Percentiles rank a stretch among this genome's conserved stretches.
Evolutionary conservation across 352 stramenopile genomes (phyloP).

Genomic region (Pythium phragmiticola): DNA sequence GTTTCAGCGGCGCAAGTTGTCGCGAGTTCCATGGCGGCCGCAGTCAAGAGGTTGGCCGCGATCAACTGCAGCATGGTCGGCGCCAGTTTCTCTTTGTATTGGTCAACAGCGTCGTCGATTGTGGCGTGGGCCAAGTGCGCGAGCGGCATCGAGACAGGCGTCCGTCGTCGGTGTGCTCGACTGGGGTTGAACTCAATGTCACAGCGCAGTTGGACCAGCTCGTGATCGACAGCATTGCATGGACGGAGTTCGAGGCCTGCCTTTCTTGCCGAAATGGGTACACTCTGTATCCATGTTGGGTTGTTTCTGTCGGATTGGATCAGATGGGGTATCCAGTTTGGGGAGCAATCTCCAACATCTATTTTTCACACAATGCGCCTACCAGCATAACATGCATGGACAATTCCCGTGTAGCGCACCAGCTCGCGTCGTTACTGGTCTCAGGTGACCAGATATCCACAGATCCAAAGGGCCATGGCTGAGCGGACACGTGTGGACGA

Average conservation of each 20-base stretch:
- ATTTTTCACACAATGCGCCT: not conserved
- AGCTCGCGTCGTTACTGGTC: not conserved
- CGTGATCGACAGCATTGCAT: no score
- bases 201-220: no score
- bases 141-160: not conserved
- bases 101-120: not conserved
- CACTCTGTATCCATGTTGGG: no score
- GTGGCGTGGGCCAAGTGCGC: not conserved
- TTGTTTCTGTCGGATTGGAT: no score
- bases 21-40: no score
- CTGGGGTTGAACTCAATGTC: no score
- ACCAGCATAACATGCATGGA: not conserved
- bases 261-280: no score
- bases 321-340: no score
- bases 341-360: not conserved
- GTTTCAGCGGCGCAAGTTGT: no score
- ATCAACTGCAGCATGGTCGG: constrained; percentile 16
- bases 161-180: no score
- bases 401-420: no score
- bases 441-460: not conserved
- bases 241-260: no score
- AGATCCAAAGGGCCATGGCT: not conserved
- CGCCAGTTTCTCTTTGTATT: not conserved
- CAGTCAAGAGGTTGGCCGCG: not conserved
- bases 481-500: not conserved